Conservation (phyloP, 805 yeast genomes). For the Starmerella ratchasimensis region DNA sequence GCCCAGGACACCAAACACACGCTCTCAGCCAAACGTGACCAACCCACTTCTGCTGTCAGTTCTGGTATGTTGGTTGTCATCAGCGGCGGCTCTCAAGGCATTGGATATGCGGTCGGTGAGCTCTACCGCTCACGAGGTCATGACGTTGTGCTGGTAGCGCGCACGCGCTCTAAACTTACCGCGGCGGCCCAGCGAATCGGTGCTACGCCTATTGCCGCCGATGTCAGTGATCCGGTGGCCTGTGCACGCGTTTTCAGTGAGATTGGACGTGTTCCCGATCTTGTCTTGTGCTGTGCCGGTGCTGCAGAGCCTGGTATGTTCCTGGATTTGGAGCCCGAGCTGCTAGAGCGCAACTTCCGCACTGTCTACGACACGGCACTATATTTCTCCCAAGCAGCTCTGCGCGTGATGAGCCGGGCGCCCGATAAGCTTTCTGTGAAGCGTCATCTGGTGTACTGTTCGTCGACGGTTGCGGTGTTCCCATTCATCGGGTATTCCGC, state of each 20-base stretch:
- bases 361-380: constrained; percentile 63
- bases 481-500: constrained; percentile 86
- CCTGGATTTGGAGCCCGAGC: constrained; percentile 45
- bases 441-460: constrained; percentile 47
- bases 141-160: constrained; percentile 59
- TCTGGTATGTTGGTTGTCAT: constrained; percentile 49
- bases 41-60: no score
- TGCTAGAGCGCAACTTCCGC: constrained; percentile 47
- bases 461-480: constrained; percentile 70
- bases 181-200: constrained; percentile 37
- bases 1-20: no score
- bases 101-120: constrained; percentile 67
- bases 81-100: constrained; percentile 93
- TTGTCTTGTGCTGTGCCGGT: constrained; percentile 79
- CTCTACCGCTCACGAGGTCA: constrained; percentile 42
- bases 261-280: constrained; percentile 42
- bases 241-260: constrained; percentile 36
- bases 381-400: constrained; percentile 53
- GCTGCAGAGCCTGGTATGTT: constrained; percentile 68
- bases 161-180: constrained; percentile 50
- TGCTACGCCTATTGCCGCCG: constrained; percentile 41
- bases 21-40: no score
- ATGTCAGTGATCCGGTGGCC: constrained; percentile 43
- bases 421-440: constrained; percentile 17
- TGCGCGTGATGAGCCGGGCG: constrained; percentile 24